These are phyloP conservation scores for Trichoderma endophyticum DNA, from an alignment of 2,329 filamentous ascomycete species.

Conservation along the genomic window DNA sequence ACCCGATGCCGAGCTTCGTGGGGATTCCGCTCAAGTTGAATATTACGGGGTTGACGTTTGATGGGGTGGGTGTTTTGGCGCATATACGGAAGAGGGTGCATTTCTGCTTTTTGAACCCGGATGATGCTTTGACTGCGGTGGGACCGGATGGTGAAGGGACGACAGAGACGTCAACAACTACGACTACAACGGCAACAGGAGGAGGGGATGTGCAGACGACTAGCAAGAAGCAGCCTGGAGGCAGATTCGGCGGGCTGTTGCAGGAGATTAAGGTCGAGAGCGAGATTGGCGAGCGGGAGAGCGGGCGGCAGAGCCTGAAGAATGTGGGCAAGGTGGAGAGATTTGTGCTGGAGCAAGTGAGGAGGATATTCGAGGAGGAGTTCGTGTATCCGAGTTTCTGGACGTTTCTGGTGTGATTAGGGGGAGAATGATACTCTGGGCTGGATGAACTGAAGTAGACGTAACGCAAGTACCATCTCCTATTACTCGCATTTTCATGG, in stretches of 20 bases:
- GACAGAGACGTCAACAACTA: not conserved
- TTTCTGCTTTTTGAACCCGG: slow-evolving; percentile 90
- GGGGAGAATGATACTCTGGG: not conserved
- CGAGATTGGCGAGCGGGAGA: slow-evolving; percentile 90
- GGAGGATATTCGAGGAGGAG: slow-evolving; percentile 96
- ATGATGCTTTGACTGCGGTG: slow-evolving; percentile 78
- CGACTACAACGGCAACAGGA: not conserved
- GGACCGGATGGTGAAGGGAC: slow-evolving; percentile 42
- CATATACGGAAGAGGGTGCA: slow-evolving; percentile 86
- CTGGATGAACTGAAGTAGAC: not conserved
- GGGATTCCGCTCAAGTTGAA: slow-evolving; percentile 91
- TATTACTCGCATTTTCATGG: not conserved
- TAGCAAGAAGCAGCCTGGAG: slow-evolving; percentile 28
- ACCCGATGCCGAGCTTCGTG: slow-evolving; percentile 97
- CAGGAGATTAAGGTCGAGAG: slow-evolving; percentile 96
- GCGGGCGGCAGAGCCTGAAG: slow-evolving; percentile 91
- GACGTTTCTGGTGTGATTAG: slow-evolving; percentile 81
- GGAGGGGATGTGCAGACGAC: not conserved
- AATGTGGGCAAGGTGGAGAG: slow-evolving; percentile 98
- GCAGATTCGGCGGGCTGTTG: slow-evolving; percentile 67
- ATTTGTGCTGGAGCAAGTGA: slow-evolving; percentile 94
- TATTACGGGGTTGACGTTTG: slow-evolving; percentile 91
- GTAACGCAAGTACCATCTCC: not conserved
- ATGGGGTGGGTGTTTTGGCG: slow-evolving; percentile 88
- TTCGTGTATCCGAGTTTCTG: slow-evolving; percentile 98